Evolutionary conservation across 2,329 filamentous ascomycete genomes (phyloP).

Genomic region (Diplodia corticola): DNA sequence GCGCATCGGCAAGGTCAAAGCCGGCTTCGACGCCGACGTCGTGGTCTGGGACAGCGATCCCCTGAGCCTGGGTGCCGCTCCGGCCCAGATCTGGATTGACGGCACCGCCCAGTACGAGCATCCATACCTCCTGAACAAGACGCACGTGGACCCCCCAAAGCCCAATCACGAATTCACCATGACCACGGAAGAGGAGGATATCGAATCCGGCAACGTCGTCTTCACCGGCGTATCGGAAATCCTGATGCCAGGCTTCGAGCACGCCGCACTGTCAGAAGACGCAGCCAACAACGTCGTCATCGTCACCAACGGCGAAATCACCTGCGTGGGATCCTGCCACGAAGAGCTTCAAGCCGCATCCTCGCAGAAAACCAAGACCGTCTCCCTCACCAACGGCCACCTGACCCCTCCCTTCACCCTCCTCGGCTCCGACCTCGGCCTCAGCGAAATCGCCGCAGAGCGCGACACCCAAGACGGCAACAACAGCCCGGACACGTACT

Average conservation of each 20-base stretch:
- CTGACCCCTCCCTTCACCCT: conserved; percentile 62
- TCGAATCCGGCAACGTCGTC: conserved; percentile 44
- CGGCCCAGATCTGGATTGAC: conserved; percentile 47
- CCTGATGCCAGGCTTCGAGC: conserved; percentile 50
- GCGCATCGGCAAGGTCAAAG: conserved; percentile 44
- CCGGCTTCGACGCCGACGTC: conserved; percentile 45
- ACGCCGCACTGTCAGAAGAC: conserved; percentile 23
- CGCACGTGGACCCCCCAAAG: background rate
- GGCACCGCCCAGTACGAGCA: conserved; percentile 44
- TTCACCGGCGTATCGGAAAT: conserved; percentile 60
- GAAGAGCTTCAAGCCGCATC: conserved; percentile 45
- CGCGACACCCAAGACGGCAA: conserved; percentile 43
- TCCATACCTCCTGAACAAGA: conserved; percentile 30
- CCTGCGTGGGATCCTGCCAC: conserved; percentile 58
- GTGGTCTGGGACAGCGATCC: conserved; percentile 48
- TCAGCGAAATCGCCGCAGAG: conserved; percentile 65
- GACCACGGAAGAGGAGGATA: conserved; percentile 29
- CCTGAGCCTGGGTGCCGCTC: conserved; percentile 41
- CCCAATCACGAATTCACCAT: conserved; percentile 32
- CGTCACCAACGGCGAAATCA: conserved; percentile 55
- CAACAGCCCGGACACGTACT: conserved; percentile 53
- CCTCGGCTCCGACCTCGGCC: conserved; percentile 61
- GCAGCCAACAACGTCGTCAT: conserved; percentile 49
- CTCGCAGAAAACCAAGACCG: conserved; percentile 37
- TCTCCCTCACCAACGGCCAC: conserved; percentile 60